A percentile compares a stretch with the other conserved stretches of the same genome.
Conservation (phyloP, 495 filamentous ascomycete species). For the Penicillium coffeae region DNA sequence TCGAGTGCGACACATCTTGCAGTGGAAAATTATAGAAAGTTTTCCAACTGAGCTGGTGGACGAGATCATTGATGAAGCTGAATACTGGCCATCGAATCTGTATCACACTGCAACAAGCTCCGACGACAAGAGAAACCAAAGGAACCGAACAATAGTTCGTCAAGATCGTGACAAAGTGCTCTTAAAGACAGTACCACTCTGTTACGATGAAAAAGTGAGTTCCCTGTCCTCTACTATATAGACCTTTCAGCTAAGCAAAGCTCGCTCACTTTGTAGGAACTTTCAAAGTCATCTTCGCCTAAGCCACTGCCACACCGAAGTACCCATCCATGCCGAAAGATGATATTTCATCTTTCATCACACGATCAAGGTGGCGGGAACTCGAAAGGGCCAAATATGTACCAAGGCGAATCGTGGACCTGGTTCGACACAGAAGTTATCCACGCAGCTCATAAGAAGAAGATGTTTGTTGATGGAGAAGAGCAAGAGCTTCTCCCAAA, state of each 20-base stretch:
- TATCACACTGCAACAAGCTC: constrained; percentile 18
- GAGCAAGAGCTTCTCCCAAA: constrained; percentile 16
- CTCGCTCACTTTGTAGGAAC: constrained; percentile 8
- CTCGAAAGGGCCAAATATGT: constrained; percentile 38
- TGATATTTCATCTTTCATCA: constrained; percentile 63
- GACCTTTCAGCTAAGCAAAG: not conserved
- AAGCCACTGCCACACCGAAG: constrained; percentile 35
- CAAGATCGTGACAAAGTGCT: constrained; percentile 40
- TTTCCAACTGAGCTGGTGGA: constrained; percentile 66
- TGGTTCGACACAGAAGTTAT: constrained; percentile 66
- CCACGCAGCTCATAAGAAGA: constrained; percentile 19
- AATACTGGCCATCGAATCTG: constrained; percentile 61
- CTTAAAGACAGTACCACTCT: constrained; percentile 38
- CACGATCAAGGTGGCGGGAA: constrained; percentile 60
- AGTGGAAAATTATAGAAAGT: constrained; percentile 33
- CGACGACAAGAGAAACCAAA: not conserved
- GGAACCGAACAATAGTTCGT: constrained; percentile 13
- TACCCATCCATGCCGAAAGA: constrained; percentile 41
- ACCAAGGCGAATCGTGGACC: constrained; percentile 51
- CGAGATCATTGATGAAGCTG: constrained; percentile 61
- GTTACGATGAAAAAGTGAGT: constrained; percentile 33
- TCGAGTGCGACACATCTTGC: constrained; percentile 32
- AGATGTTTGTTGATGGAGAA: constrained; percentile 16
- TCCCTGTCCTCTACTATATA: not conserved
- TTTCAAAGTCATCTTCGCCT: constrained; percentile 14